Conservation (phyloP, 2,329 filamentous ascomycete species). For the Cladophialophora yegresii region DNA sequence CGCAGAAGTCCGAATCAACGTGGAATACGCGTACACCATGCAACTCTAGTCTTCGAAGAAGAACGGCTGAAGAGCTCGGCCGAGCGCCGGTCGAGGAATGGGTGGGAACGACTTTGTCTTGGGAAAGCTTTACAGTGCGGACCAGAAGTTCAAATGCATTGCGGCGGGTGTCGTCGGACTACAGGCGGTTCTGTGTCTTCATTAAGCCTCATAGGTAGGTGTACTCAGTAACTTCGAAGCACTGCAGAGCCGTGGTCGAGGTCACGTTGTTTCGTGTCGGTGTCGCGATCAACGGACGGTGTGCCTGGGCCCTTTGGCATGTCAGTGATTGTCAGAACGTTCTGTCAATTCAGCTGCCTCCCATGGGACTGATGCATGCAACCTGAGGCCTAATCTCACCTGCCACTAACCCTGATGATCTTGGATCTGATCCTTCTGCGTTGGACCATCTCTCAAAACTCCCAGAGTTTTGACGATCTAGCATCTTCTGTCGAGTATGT, state of each 20-base stretch:
- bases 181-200: background rate
- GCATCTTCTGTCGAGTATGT: background rate
- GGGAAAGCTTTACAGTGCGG: background rate
- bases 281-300: background rate
- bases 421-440: background rate
- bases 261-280: slow-evolving; percentile 18
- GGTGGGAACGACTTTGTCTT: background rate
- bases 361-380: background rate
- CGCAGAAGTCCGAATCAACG: too few relatives aligned
- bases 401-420: background rate
- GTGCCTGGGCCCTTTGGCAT: background rate
- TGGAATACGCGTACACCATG: background rate
- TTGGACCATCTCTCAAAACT: background rate
- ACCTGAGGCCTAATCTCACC: background rate
- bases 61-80: background rate
- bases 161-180: background rate
- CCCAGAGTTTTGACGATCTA: background rate
- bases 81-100: background rate
- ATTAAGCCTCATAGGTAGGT: background rate
- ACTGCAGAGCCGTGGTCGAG: background rate
- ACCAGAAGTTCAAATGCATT: background rate
- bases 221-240: background rate
- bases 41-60: background rate
- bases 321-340: background rate
- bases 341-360: background rate